phyloP scores from a whole-genome alignment of 495 filamentous ascomycete species.

The Parathielavia hyrcaniae region DNA sequence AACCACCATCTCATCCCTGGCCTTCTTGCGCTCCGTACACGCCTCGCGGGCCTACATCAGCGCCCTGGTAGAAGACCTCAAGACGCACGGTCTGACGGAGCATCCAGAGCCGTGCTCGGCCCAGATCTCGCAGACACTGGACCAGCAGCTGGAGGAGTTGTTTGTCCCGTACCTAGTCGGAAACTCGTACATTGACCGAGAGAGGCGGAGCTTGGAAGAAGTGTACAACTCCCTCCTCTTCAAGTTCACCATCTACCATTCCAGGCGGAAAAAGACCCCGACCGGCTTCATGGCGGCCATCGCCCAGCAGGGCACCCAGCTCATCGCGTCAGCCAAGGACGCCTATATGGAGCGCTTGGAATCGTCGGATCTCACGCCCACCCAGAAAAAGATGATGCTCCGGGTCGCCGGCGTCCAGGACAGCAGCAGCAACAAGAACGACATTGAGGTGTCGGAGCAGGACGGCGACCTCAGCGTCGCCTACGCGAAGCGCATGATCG shows the following conservation, averaged over 20 bases:
- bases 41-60: slow-evolving; percentile 81
- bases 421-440: slow-evolving; percentile 52
- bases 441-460: slow-evolving; percentile 83
- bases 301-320: slow-evolving; percentile 76
- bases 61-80: slow-evolving; percentile 82
- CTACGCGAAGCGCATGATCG: slow-evolving; percentile 93
- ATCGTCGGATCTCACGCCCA: slow-evolving; percentile 72
- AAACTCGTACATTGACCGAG: slow-evolving; percentile 91
- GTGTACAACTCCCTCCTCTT: slow-evolving; percentile 88
- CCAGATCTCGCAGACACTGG: slow-evolving; percentile 75
- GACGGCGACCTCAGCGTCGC: slow-evolving; percentile 77
- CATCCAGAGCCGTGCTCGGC: slow-evolving; percentile 86
- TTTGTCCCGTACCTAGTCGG: slow-evolving; percentile 94
- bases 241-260: slow-evolving; percentile 91
- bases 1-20: slow-evolving; percentile 78
- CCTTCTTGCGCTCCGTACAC: slow-evolving; percentile 86
- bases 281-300: slow-evolving; percentile 85
- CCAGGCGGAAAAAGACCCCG: slow-evolving; percentile 71
- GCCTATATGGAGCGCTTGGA: slow-evolving; percentile 80
- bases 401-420: slow-evolving; percentile 67
- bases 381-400: slow-evolving; percentile 80
- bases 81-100: slow-evolving; percentile 89
- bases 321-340: slow-evolving; percentile 73
- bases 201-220: slow-evolving; percentile 83
- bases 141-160: slow-evolving; percentile 93